These are phyloP conservation scores for Claviceps capensis DNA, from an alignment of 2,329 filamentous ascomycete species.

Conservation along the genomic window DNA sequence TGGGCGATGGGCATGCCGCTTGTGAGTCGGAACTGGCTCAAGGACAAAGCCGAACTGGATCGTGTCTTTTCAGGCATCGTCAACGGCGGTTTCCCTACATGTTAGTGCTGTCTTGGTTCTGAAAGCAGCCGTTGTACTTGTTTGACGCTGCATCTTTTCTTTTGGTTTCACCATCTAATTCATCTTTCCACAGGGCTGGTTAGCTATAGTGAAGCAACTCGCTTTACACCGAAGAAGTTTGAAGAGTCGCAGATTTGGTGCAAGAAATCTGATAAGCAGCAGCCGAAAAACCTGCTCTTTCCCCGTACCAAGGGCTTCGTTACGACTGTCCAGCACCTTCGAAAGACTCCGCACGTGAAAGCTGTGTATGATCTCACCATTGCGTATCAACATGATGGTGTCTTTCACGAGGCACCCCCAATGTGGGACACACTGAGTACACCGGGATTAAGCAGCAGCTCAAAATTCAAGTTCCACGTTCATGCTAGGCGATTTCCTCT, in stretches of 20 bases:
- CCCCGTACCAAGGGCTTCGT: slow-evolving; percentile 49
- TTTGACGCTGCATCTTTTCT: background rate
- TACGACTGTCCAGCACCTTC: slow-evolving; percentile 41
- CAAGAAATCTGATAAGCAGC: slow-evolving; percentile 30
- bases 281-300: slow-evolving; percentile 45
- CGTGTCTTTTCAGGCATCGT: slow-evolving; percentile 42
- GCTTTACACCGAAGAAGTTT: slow-evolving; percentile 41
- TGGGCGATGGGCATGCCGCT: slow-evolving; percentile 54
- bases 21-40: slow-evolving; percentile 45
- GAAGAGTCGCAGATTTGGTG: slow-evolving; percentile 38
- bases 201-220: slow-evolving; percentile 50
- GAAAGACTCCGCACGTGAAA: slow-evolving; percentile 34
- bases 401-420: slow-evolving; percentile 31
- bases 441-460: slow-evolving; percentile 21
- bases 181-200: slow-evolving; percentile 37
- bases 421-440: slow-evolving; percentile 40
- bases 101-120: slow-evolving; percentile 24
- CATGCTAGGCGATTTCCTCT: slow-evolving; percentile 34
- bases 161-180: background rate
- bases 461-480: slow-evolving; percentile 34
- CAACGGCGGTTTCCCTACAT: slow-evolving; percentile 39
- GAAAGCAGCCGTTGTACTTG: background rate
- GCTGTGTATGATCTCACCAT: slow-evolving; percentile 43
- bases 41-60: slow-evolving; percentile 41
- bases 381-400: slow-evolving; percentile 31